Evolutionary conservation across 805 yeast genomes (phyloP).

Genomic region (Wickerhamomyces canadensis): DNA sequence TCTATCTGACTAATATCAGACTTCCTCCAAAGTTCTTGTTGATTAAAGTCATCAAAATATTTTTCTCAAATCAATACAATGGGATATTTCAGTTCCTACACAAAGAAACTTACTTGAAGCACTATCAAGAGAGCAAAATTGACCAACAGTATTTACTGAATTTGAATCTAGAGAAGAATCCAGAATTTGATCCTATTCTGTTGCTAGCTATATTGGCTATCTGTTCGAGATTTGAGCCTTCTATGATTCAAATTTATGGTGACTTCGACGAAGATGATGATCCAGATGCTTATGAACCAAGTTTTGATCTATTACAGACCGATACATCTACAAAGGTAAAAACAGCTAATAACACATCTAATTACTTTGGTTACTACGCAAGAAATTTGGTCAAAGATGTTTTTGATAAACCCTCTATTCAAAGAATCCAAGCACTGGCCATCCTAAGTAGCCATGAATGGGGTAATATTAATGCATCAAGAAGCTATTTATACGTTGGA

Average conservation of each 20-base stretch:
- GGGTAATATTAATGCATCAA: conserved; percentile 34
- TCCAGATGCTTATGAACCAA: conserved; percentile 27
- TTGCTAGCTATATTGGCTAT: conserved; percentile 32
- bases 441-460: conserved; percentile 36
- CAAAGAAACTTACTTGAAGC: conserved; percentile 4
- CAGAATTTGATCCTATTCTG: conserved; percentile 25
- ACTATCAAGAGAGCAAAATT: conserved; percentile 4
- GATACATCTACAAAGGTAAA: conserved; percentile 2
- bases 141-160: conserved; percentile 5
- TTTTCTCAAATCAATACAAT: conserved; percentile 12
- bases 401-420: conserved; percentile 34
- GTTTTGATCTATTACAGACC: conserved; percentile 2
- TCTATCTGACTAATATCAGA: conserved; percentile 1
- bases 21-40: conserved; percentile 10
- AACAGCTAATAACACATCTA: conserved; percentile 28
- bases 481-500: conserved; percentile 34
- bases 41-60: conserved; percentile 9
- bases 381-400: conserved; percentile 26
- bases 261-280: conserved; percentile 24
- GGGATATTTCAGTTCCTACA: conserved; percentile 12
- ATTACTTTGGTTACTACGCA: conserved; percentile 36
- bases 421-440: conserved; percentile 32
- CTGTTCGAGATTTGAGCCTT: conserved; percentile 31
- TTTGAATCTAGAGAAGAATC: conserved; percentile 2
- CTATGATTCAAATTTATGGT: conserved; percentile 28